phyloP scores from a whole-genome alignment of 768 basidiomycete genomes.

The Pisolithus tinctorius region DNA sequence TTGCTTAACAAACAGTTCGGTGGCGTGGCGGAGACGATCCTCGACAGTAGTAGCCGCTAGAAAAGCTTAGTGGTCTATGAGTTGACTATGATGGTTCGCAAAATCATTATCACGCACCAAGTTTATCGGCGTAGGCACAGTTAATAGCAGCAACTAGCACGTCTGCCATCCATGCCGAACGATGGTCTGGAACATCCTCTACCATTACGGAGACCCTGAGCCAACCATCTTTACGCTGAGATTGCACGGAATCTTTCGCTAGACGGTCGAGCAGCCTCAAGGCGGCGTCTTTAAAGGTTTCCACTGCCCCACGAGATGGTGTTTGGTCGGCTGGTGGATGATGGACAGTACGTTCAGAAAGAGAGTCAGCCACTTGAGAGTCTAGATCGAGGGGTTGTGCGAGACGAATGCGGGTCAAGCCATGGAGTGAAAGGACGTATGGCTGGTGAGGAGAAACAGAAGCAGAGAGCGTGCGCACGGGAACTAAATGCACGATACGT shows the following conservation, averaged over 20 bases:
- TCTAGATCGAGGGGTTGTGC: constrained; percentile 30
- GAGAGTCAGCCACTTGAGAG: constrained; percentile 21
- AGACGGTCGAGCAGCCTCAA: constrained; percentile 62
- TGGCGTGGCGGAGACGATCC: constrained; percentile 58
- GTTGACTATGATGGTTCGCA: background rate
- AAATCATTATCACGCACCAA: constrained; percentile 40
- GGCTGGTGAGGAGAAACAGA: constrained; percentile 38
- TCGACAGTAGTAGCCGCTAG: constrained; percentile 54
- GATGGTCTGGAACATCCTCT: constrained; percentile 59
- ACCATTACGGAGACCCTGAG: constrained; percentile 64
- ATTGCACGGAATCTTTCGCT: constrained; percentile 33
- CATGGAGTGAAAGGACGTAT: constrained; percentile 67
- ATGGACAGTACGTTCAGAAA: constrained; percentile 39
- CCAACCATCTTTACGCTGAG: constrained; percentile 58
- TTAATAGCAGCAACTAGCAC: constrained; percentile 54
- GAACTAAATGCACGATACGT: constrained; percentile 62
- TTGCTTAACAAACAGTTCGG: constrained; percentile 67
- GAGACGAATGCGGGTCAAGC: constrained; percentile 60
- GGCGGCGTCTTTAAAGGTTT: constrained; percentile 65
- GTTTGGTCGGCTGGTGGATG: constrained; percentile 36
- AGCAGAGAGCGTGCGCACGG: constrained; percentile 40
- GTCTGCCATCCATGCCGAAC: constrained; percentile 72
- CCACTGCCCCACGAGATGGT: constrained; percentile 49
- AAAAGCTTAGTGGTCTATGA: constrained; percentile 37
- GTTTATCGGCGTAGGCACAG: constrained; percentile 63